Evolutionary conservation across 768 basidiomycete species (phyloP), one percentile per base, ranked within the genome.

Genomic region (Cubamyces lactineus): DNA sequence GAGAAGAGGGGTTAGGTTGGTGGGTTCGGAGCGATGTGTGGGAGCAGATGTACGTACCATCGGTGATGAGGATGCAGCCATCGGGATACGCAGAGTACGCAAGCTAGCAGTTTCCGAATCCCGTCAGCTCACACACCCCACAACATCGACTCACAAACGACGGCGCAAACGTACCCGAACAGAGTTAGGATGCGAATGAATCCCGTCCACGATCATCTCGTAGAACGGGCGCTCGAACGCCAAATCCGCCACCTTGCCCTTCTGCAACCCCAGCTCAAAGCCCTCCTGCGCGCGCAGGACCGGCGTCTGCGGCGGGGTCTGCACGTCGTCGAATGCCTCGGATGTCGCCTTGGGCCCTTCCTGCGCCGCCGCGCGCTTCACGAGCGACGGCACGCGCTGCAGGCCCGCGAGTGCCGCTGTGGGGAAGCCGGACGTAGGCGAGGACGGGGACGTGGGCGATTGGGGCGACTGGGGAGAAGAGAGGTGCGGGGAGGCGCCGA

Each of bases 121-220:
- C 9, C 46, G 46, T 47, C 46, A 47, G 46, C 5, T 24, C 9
- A 6, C 34, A 34, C 34, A 2, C 3, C 46, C 21, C 1, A 21
- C 15, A 19, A 12, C 9, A 11, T 5, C 1, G 16, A 5, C 12
- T 16, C 2, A 17, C 42, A 19, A 17, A 1, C 42, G 11, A 5
- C 7, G 5, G 19, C 9, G 50, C 16, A 3, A 34, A 78, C 87
- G 58, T 73, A 94, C 90, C 68, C 91, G 80, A 59, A 96, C 91
- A 46, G 92, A 92, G 72, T 94, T 92, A 16, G 94, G 94, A 73
- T 96, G 94, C 13, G 86, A 91, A 71, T 96, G 94, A 56, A 94
- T 85, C 0, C 94, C 94, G 71, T 96, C 94, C 7, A 93, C 93
- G 64, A 96, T 96, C 55, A 96, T 77, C 56, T 89, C 92, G 69